Base-by-base conservation (phyloP, 495 filamentous ascomycete species). In the Tetracladium setigerum region DNA sequence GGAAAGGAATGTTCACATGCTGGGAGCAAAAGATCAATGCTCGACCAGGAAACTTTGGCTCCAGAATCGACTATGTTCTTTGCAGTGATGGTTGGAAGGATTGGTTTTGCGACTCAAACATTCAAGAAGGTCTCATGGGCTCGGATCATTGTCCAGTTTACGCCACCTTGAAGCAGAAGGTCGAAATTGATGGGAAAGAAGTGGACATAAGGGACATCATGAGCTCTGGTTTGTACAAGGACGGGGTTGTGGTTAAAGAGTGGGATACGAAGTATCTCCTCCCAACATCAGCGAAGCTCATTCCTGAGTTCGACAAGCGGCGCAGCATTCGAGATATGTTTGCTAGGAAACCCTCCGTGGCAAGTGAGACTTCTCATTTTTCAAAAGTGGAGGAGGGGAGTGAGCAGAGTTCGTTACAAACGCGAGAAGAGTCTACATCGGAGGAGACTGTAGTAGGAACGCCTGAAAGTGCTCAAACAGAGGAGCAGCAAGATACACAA, bases 141-240 rank as follows among this genome's bases (percentile, higher is more conserved):
- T 98, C 92, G 0, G 92, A 98, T 57, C 92, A 98, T 62, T 98
- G 92, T 55, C 92, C 92, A 0, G 91, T 98, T 4, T 97, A 81
- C 62, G 87, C 84, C 11, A 65, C 74, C n/a, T 72, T 90, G 31
- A 83, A 84, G 40, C 75, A 89, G 30, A 66, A 55, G 1, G 74
- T 95, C 6, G 48, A 58, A 0, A 50, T 73, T 4, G 61, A 72
- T 36, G 82, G 70, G 4, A 47, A 67, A 22, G 56, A 71, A 31
- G 61, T 80, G 6, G 53, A 79, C 59, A 70, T 91, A 10, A 67
- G 62, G 12, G 89, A 96, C 61, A 60, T 95, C 36, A 77, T 95
- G 76, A 96, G 90, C 56, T 57, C 71, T 1, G 86, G 82, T 14
- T 74, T 86, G 60, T 95, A 95, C 63, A 63, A 77, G 40, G 61